Evolutionary conservation across 208 protist genomes (phyloP).

Genomic region (Porcisia hertigi): DNA sequence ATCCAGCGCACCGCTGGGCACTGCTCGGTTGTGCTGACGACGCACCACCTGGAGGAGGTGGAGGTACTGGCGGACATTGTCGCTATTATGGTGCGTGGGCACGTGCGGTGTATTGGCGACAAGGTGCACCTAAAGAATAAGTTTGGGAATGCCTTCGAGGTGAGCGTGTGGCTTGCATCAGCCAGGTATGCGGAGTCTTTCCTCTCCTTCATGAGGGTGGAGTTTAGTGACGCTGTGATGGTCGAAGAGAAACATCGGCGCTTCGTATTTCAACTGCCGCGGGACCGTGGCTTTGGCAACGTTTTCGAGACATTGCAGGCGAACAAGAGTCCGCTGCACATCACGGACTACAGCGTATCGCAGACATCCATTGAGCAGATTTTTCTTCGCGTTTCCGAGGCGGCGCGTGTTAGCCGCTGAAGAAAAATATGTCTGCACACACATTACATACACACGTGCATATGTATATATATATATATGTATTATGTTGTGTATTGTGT

Average conservation of each 20-base stretch:
- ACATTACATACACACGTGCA: background rate
- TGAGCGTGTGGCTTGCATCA: slow-evolving; percentile 38
- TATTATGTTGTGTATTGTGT: too few relatives aligned
- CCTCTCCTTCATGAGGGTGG: slow-evolving; percentile 30
- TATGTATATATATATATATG: background rate
- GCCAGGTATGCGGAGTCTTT: slow-evolving; percentile 13
- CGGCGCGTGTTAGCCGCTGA: too few relatives aligned
- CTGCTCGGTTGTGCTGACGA: slow-evolving; percentile 89
- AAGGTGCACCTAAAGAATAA: slow-evolving; percentile 83
- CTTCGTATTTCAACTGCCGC: slow-evolving; percentile 29
- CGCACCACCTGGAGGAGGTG: slow-evolving; percentile 94
- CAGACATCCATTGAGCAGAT: slow-evolving; percentile 29
- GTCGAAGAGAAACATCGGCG: slow-evolving; percentile 24
- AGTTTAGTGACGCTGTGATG: slow-evolving; percentile 26
- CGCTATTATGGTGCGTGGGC: slow-evolving; percentile 87
- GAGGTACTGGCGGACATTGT: slow-evolving; percentile 79
- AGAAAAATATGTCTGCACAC: too few relatives aligned
- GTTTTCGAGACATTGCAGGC: slow-evolving; percentile 40
- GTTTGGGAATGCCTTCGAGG: slow-evolving; percentile 73
- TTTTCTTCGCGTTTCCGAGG: slow-evolving; percentile 38
- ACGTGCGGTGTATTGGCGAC: slow-evolving; percentile 81
- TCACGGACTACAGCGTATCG: slow-evolving; percentile 62
- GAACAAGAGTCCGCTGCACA: slow-evolving; percentile 35
- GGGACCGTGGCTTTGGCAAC: slow-evolving; percentile 7
- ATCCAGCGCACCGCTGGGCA: slow-evolving; percentile 46